These are phyloP conservation scores for Plasmopara muralis DNA, from an alignment of 352 stramenopile species.

Conservation along the genomic window DNA sequence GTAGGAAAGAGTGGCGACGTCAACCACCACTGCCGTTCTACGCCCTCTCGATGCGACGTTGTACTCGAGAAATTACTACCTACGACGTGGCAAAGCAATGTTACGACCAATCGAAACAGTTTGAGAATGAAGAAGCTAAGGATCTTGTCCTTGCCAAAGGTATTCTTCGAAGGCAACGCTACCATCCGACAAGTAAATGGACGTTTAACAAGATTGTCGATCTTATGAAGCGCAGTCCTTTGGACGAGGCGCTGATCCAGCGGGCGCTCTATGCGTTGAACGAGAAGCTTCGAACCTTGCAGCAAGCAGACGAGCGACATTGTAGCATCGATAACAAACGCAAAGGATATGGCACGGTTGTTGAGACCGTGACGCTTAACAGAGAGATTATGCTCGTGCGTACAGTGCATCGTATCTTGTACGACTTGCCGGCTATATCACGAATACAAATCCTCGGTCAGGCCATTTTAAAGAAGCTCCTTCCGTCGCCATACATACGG, in stretches of 20 bases:
- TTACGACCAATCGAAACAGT: conserved; percentile 38
- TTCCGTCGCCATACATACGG: conserved; percentile 60
- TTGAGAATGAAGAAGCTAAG: conserved; percentile 50
- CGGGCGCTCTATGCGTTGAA: conserved; percentile 54
- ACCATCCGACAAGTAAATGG: conserved; percentile 46
- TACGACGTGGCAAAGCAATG: conserved; percentile 21
- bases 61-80: conserved; percentile 18
- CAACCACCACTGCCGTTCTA: conserved; percentile 39
- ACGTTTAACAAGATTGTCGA: conserved; percentile 40
- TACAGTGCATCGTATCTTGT: conserved; percentile 57
- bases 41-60: conserved; percentile 37
- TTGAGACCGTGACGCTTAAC: conserved; percentile 47
- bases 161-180: conserved; percentile 42
- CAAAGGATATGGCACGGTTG: conserved; percentile 14
- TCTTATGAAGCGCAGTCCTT: conserved; percentile 51
- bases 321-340: conserved; percentile 13
- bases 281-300: conserved; percentile 39
- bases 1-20: neutral
- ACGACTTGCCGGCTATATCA: conserved; percentile 48
- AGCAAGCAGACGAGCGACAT: conserved; percentile 15
- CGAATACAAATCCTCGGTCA: conserved; percentile 59
- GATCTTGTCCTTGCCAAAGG: conserved; percentile 52
- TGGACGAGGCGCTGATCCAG: conserved; percentile 54
- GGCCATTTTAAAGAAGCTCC: conserved; percentile 38
- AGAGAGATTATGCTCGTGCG: conserved; percentile 47